phyloP scores from a whole-genome alignment of 768 basidiomycete species.

The Lactifluus volemus region DNA sequence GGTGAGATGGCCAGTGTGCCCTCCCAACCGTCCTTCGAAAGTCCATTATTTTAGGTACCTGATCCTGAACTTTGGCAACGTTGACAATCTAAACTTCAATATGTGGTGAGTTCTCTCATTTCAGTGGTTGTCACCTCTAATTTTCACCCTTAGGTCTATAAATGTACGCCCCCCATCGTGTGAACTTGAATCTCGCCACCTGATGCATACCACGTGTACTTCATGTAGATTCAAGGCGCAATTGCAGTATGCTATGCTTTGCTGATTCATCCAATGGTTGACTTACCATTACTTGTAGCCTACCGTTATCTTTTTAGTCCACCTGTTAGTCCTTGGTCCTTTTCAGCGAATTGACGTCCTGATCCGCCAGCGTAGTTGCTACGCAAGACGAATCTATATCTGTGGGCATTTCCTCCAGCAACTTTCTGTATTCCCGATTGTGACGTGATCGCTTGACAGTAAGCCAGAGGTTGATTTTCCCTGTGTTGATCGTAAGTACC shows the following conservation, averaged over 20 bases:
- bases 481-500: neutral
- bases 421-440: neutral
- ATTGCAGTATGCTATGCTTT: neutral
- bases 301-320: neutral
- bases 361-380: neutral
- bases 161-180: constrained; percentile 15
- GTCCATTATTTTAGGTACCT: constrained; percentile 33
- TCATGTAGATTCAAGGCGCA: neutral
- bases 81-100: constrained; percentile 29
- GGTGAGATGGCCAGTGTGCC: constrained; percentile 25
- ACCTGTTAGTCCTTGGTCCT: neutral
- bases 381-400: constrained; percentile 1
- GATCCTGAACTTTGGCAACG: constrained; percentile 36
- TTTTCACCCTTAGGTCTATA: constrained; percentile 13
- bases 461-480: neutral
- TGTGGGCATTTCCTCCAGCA: neutral
- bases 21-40: neutral
- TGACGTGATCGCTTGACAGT: neutral
- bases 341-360: neutral
- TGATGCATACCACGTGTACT: neutral
- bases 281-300: neutral
- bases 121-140: neutral
- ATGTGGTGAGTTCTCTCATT: constrained; percentile 31
- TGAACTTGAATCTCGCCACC: constrained; percentile 21
- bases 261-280: no score